A percentile compares a stretch with the other conserved stretches of the same genome.
Evolutionary conservation across 768 basidiomycete species (phyloP).

Genomic region (Rhodocollybia butyracea): DNA sequence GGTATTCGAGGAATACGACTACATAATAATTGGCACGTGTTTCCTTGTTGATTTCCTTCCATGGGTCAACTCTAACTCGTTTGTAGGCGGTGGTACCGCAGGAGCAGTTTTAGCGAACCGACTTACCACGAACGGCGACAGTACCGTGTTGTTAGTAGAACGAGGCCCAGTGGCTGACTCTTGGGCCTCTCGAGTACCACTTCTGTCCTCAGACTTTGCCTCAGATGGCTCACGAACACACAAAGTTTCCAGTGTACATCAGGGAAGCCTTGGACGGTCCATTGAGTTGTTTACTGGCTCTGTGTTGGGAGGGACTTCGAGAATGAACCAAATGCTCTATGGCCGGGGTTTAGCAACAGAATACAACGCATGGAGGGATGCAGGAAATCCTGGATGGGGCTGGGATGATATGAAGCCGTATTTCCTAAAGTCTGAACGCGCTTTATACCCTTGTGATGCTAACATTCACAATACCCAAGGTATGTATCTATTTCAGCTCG

Average conservation of each 20-base stretch:
- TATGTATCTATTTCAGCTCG: neutral
- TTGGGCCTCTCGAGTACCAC: slow-evolving; percentile 23
- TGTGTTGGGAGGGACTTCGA: slow-evolving; percentile 22
- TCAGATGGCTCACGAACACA: slow-evolving; percentile 11
- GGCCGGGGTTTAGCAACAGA: slow-evolving; percentile 20
- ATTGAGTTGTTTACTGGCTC: slow-evolving; percentile 2
- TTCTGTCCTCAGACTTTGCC: slow-evolving; percentile 17
- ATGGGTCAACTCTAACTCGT: neutral
- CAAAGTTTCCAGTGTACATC: slow-evolving; percentile 17
- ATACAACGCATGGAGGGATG: slow-evolving; percentile 24
- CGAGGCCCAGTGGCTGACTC: slow-evolving; percentile 18
- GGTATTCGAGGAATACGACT: slow-evolving; percentile 3
- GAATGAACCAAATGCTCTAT: slow-evolving; percentile 25
- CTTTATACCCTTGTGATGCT: neutral
- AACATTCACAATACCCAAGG: slow-evolving; percentile 11
- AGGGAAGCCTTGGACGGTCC: slow-evolving; percentile 18
- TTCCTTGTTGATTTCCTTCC: neutral
- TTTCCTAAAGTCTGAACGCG: slow-evolving; percentile 29
- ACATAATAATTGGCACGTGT: slow-evolving; percentile 4
- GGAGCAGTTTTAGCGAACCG: slow-evolving; percentile 31
- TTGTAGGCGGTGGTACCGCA: slow-evolving; percentile 26
- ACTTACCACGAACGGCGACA: slow-evolving; percentile 19
- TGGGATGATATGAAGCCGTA: slow-evolving; percentile 30
- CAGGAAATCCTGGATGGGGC: slow-evolving; percentile 29
- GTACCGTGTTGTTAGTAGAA: slow-evolving; percentile 26